Conservation (phyloP, 2,329 filamentous ascomycete species). For the Colletotrichum salicis region DNA sequence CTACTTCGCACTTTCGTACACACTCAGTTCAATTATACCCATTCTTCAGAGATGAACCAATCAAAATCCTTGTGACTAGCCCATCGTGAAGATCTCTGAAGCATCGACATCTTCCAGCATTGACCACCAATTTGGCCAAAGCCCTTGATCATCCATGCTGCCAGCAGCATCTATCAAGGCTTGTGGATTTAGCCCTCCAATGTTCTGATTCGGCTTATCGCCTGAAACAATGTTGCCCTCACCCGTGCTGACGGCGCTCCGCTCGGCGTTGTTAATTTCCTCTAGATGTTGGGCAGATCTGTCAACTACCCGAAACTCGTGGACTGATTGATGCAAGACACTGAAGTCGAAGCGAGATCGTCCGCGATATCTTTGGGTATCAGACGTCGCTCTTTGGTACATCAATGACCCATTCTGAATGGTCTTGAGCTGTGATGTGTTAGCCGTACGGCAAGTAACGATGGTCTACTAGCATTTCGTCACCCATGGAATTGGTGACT, state of each 20-base stretch:
- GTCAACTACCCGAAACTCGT: constrained; percentile 45
- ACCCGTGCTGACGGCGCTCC: not conserved
- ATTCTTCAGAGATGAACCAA: too few relatives aligned
- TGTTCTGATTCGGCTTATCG: not conserved
- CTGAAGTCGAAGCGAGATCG: constrained; percentile 43
- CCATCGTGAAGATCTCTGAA: constrained; percentile 17
- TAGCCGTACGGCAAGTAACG: not conserved
- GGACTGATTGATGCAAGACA: constrained; percentile 44
- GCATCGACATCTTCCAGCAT: constrained; percentile 34
- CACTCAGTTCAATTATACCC: not conserved
- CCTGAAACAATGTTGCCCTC: not conserved
- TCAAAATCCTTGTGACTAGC: not conserved
- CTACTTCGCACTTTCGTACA: not conserved
- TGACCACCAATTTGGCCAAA: constrained; percentile 37
- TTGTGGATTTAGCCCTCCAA: not conserved
- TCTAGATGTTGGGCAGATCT: constrained; percentile 44
- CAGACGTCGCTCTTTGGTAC: constrained; percentile 40
- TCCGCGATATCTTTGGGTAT: constrained; percentile 39
- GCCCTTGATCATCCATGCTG: constrained; percentile 26
- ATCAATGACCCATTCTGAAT: constrained; percentile 40
- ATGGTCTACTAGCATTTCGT: fast-evolving
- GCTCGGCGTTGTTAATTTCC: constrained; percentile 43
- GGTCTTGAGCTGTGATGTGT: constrained; percentile 20
- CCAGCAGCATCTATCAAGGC: constrained; percentile 5
- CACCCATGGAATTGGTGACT: not conserved